phyloP scores from a whole-genome alignment of 23 red algal genomes.

The Gracilaria gracilis region DNA sequence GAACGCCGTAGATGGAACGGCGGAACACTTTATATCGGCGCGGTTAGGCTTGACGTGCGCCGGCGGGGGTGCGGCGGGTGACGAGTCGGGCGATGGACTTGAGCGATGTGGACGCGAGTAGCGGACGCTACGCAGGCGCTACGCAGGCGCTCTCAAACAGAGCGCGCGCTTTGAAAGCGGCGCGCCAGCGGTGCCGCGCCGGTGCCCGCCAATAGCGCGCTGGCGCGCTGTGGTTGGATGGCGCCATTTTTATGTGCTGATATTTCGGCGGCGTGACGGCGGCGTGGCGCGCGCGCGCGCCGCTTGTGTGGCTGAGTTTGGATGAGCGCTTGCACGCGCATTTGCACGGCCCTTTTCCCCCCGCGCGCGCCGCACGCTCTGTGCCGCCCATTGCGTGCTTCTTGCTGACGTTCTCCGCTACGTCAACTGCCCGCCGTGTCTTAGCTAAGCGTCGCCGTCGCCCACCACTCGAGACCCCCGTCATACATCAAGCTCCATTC shows the following conservation, averaged over 20 bases:
- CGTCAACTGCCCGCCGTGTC: neutral
- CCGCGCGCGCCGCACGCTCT: neutral
- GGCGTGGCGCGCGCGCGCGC: neutral
- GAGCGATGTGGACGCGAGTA: neutral
- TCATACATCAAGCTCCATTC: neutral
- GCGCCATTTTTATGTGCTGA: neutral
- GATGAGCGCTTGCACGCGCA: neutral
- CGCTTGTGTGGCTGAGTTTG: conserved; percentile 8
- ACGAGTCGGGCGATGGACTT: neutral
- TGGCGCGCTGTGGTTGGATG: neutral
- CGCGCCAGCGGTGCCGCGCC: no score
- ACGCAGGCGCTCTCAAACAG: neutral
- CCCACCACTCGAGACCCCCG: neutral
- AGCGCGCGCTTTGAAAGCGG: neutral
- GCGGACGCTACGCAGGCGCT: neutral
- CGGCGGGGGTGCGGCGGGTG: neutral
- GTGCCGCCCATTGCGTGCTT: conserved; percentile 1
- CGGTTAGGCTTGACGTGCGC: neutral
- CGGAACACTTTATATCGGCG: neutral
- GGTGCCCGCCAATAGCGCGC: no score
- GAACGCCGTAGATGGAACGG: neutral
- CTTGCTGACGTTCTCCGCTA: neutral
- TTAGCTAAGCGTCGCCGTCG: neutral
- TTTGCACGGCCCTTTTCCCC: neutral
- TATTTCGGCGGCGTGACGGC: neutral